Conservation (phyloP, 345 rosid genomes). For the Luvunga scandens region DNA sequence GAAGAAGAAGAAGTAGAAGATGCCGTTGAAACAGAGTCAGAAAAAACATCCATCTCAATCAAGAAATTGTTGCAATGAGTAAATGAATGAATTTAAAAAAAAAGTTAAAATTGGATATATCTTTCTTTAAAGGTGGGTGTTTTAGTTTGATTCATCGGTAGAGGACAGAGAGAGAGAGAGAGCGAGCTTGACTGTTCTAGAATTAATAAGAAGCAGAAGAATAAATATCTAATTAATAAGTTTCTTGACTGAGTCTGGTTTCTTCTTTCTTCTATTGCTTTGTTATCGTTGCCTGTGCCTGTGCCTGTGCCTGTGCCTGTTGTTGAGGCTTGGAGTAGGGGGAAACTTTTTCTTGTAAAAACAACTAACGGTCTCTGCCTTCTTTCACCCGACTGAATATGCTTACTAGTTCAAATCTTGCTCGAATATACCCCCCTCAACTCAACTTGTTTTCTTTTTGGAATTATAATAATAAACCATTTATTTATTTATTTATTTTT, state of each 20-base stretch:
- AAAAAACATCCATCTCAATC: conserved; percentile 29
- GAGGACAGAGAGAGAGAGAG: background rate
- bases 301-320: no score
- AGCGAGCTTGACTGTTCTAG: background rate
- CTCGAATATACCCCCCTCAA: conserved; percentile 22
- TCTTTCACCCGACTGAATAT: conserved; percentile 7
- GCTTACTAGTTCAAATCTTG: background rate
- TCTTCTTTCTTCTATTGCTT: no score
- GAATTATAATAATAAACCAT: no score
- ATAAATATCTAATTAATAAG: no score
- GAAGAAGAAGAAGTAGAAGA: conserved; percentile 38
- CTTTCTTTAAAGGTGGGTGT: background rate
- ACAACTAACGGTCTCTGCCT: conserved; percentile 29
- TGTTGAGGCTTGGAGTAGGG: no score
- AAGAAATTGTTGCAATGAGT: background rate
- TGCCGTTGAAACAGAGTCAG: conserved; percentile 8
- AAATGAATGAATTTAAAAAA: background rate
- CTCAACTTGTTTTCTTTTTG: no score
- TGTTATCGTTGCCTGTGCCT: no score
- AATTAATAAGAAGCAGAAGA: background rate
- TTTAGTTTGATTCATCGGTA: background rate
- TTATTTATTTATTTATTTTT: no score
- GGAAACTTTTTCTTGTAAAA: no score
- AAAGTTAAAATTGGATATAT: background rate
- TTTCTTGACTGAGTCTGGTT: no score